Base-by-base conservation (phyloP, 768 basidiomycete species). In the Neoboletus brunneissimus region DNA sequence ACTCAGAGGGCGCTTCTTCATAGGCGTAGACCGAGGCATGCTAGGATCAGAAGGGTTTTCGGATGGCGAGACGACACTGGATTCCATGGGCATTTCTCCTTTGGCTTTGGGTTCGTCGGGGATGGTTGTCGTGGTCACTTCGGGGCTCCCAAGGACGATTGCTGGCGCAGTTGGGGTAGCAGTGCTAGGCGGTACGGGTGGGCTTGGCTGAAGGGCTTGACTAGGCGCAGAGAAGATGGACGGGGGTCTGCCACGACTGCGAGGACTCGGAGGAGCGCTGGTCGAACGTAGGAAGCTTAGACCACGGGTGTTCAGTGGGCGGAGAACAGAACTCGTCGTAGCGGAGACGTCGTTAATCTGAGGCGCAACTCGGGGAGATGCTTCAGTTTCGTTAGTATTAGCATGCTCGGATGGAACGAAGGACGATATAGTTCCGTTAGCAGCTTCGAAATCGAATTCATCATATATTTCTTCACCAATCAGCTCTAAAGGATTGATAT, bases 401-500 rank as follows among this genome's bases (percentile, higher is more conserved):
- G 66, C 58, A 61, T 58, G 47, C 48, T 69, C 68, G 32, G 71
- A 68, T 29, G 72, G 72, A 57, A 73, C 75, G 65, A 72, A 81
- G 52, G 66, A 74, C 22, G 73, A 77, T 59, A 77, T 64, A 67
- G 82, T 65, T 78, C 80, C 82, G 58, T 78, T 81, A n/a, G 82
- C 82, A 41, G 88, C 90, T 70, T 90, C 83, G 12, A 81, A 80
- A 65, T 94, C 92, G 67, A 91, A 94, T 73, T 94, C 93, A 65
- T 94, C 91, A 57, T 90, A 91, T 51, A 95, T 94, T 65, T 94
- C 93, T 73, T 94, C 91, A 15, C 93, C 93, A 53, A 95, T 94
- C 12, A 95, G 79, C 67, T 94, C 93, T 91, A 63, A 34, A 48
- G 16, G n/a, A 18, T 3, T 6, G 4, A 54, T 22, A 11, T 69